Evolutionary conservation across 179 eudicot genomes (phyloP).

Genomic region (Corrigiola litoralis): DNA sequence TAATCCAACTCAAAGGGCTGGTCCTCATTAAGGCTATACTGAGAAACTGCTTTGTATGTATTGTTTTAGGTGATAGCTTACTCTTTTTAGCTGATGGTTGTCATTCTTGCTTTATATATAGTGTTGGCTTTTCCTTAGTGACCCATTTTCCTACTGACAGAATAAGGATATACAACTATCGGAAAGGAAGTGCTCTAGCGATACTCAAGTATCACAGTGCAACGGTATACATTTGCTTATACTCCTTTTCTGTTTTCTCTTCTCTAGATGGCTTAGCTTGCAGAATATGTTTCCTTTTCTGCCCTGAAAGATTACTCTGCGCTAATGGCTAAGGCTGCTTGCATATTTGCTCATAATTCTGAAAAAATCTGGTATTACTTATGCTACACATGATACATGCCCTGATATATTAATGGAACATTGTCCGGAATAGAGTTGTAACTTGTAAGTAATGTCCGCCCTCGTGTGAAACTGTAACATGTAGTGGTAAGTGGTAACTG

Average conservation of each 20-base stretch:
- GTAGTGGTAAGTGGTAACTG: neutral
- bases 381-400: neutral
- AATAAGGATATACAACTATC: slow-evolving; percentile 73
- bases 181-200: slow-evolving; percentile 80
- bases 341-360: too few species aligned
- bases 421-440: neutral
- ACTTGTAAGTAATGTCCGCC: too few species aligned
- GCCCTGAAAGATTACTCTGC: neutral
- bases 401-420: neutral
- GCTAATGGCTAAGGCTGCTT: neutral
- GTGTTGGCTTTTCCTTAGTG: neutral
- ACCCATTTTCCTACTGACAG: slow-evolving; percentile 36
- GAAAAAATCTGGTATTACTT: neutral
- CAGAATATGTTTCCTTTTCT: neutral
- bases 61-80: too few species aligned
- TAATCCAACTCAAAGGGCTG: too few species aligned
- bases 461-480: too few species aligned
- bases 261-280: neutral
- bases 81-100: neutral
- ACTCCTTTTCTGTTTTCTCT: neutral
- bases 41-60: too few species aligned
- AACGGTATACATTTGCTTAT: slow-evolving; percentile 37
- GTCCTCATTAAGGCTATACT: too few species aligned
- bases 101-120: neutral
- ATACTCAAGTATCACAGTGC: slow-evolving; percentile 78